Evolutionary conservation across 805 yeast genomes (phyloP).

Genomic region (Wickerhamiella sorbophila): DNA sequence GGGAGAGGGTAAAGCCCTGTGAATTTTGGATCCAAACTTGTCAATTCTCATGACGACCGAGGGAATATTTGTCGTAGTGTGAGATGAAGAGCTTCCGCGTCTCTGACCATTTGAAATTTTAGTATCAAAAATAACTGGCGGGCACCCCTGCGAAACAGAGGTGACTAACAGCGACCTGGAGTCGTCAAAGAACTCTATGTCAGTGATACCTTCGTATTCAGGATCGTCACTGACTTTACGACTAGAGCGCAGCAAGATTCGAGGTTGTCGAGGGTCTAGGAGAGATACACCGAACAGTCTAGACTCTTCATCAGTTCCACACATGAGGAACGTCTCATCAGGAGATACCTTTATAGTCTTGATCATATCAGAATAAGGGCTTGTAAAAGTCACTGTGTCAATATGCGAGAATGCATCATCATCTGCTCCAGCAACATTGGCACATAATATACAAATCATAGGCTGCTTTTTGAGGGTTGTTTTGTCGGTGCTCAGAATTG

Average conservation of each 20-base stretch:
- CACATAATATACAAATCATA: constrained; percentile 45
- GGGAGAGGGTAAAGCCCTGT: constrained; percentile 62
- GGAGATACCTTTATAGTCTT: constrained; percentile 58
- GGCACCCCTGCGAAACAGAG: constrained; percentile 46
- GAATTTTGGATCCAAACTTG: constrained; percentile 71
- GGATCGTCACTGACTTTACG: constrained; percentile 41
- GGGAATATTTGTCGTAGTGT: constrained; percentile 36
- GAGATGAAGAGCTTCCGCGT: constrained; percentile 3
- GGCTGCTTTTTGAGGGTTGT: constrained; percentile 60
- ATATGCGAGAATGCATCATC: constrained; percentile 23
- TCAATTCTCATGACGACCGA: constrained; percentile 47
- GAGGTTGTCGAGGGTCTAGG: constrained; percentile 46
- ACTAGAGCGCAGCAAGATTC: constrained; percentile 52
- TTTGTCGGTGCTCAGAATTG: constrained; percentile 69
- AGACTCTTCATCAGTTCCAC: constrained; percentile 66
- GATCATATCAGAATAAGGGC: constrained; percentile 80
- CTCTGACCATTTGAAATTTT: constrained; percentile 25
- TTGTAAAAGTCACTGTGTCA: constrained; percentile 55
- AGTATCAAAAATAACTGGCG: constrained; percentile 55
- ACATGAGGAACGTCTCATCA: constrained; percentile 54
- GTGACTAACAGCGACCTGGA: constrained; percentile 37
- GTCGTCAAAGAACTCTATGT: constrained; percentile 56
- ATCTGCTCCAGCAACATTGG: constrained; percentile 8
- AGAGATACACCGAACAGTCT: constrained; percentile 64
- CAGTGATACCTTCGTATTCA: constrained; percentile 77